A percentile compares a stretch with the other conserved stretches of the same genome.
These are phyloP conservation scores for Colletotrichum liriopes DNA, from an alignment of 2,329 filamentous ascomycete species.

Conservation along the genomic window DNA sequence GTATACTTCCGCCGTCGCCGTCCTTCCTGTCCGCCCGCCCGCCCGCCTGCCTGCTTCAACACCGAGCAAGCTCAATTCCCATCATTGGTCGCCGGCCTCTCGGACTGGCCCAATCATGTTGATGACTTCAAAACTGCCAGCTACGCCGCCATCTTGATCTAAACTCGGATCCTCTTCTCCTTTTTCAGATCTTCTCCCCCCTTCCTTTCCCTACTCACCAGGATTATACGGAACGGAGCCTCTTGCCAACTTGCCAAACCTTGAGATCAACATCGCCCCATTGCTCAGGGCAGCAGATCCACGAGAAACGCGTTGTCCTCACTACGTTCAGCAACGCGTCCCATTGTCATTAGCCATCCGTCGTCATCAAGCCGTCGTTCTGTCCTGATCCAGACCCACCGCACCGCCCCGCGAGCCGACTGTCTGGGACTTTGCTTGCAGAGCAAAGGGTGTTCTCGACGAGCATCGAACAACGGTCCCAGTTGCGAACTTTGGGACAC, in stretches of 20 bases:
- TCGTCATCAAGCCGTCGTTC: slow-evolving; percentile 7
- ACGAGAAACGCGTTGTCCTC: slow-evolving; percentile 17
- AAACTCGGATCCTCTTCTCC: slow-evolving; percentile 44
- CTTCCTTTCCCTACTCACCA: slow-evolving; percentile 47
- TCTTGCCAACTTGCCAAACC: slow-evolving; percentile 20
- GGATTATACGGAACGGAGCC: slow-evolving; percentile 29
- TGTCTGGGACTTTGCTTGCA: slow-evolving; percentile 16
- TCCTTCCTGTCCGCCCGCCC: slow-evolving; percentile 48
- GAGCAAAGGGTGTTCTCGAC: slow-evolving; percentile 9
- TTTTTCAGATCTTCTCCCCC: slow-evolving; percentile 53
- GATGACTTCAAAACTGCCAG: slow-evolving; percentile 57
- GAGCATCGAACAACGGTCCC: slow-evolving; percentile 29
- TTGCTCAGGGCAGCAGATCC: slow-evolving; percentile 13
- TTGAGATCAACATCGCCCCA: slow-evolving; percentile 7
- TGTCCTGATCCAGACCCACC: background rate
- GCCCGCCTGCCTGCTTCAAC: slow-evolving; percentile 31
- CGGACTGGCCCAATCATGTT: slow-evolving; percentile 62
- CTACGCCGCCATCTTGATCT: slow-evolving; percentile 59
- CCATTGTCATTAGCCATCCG: slow-evolving; percentile 5
- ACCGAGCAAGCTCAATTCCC: slow-evolving; percentile 47
- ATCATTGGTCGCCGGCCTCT: slow-evolving; percentile 59
- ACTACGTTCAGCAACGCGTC: slow-evolving; percentile 1
- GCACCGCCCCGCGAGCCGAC: slow-evolving; percentile 17
- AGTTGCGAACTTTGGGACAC: slow-evolving; percentile 16
- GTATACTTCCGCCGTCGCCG: slow-evolving; percentile 52